phyloP scores from a whole-genome alignment of 306 rosid genomes.

The barrel medic (Medicago truncatula) region MtrunA17r5.0-ANR NC_053044.1:33844001-33844500 shows the following conservation, averaged over 20 bases:
- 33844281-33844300: neutral
- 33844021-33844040: constrained; percentile 71
- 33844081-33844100: constrained; percentile 72
- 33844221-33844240: constrained; percentile 30
- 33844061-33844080: constrained; percentile 90
- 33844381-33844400: too few species aligned
- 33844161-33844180: constrained; percentile 75
- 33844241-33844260: neutral
- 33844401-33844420: too few species aligned
- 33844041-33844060: constrained; percentile 73
- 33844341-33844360: neutral
- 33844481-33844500: too few species aligned
- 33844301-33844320: too few species aligned
- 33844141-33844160: constrained; percentile 58
- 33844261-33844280: neutral
- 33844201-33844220: constrained; percentile 61
- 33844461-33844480: too few species aligned
- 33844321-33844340: neutral
- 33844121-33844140: constrained; percentile 89
- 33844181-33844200: constrained; percentile 67
- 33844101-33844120: constrained; percentile 61
- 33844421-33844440: too few species aligned
- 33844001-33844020: constrained; percentile 52
- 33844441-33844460: too few species aligned
- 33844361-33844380: too few species aligned